Percentiles rank a stretch among this genome's conserved stretches.
These are phyloP conservation scores for Chlorophyllum brunneum DNA, from an alignment of 768 basidiomycete species.

Conservation along the genomic window DNA sequence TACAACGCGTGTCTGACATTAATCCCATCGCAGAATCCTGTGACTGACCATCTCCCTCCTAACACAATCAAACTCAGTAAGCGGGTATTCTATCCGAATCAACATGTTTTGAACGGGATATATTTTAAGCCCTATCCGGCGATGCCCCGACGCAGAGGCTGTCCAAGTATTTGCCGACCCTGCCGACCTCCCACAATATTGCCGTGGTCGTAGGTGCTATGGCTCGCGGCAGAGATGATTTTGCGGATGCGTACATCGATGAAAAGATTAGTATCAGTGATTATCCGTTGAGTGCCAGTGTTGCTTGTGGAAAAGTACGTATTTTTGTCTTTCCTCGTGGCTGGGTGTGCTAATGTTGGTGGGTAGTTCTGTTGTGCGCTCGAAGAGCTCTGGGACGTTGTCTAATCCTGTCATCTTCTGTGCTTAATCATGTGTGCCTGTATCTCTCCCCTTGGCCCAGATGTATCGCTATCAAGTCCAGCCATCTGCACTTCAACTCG, in stretches of 20 bases:
- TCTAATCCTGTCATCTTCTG: no score
- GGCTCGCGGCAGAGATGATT: constrained; percentile 95
- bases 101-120: constrained; percentile 5
- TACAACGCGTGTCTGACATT: constrained; percentile 1
- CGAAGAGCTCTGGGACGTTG: constrained; percentile 94
- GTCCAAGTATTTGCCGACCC: constrained; percentile 77
- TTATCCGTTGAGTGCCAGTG: constrained; percentile 87
- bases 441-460: no score
- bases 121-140: constrained; percentile 73
- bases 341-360: not conserved
- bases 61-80: constrained; percentile 95
- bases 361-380: constrained; percentile 82
- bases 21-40: constrained; percentile 66
- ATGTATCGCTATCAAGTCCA: constrained; percentile 23
- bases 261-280: constrained; percentile 96
- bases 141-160: constrained; percentile 82
- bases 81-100: constrained; percentile 26
- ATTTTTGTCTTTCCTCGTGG: not conserved
- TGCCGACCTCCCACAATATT: constrained; percentile 85
- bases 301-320: constrained; percentile 94
- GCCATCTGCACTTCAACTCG: constrained; percentile 45
- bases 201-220: constrained; percentile 98
- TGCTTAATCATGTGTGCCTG: no score
- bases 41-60: constrained; percentile 89
- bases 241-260: constrained; percentile 92